Evolutionary conservation across 257 asterid genomes (phyloP).

Genomic region (Nemophila menziesii): DNA sequence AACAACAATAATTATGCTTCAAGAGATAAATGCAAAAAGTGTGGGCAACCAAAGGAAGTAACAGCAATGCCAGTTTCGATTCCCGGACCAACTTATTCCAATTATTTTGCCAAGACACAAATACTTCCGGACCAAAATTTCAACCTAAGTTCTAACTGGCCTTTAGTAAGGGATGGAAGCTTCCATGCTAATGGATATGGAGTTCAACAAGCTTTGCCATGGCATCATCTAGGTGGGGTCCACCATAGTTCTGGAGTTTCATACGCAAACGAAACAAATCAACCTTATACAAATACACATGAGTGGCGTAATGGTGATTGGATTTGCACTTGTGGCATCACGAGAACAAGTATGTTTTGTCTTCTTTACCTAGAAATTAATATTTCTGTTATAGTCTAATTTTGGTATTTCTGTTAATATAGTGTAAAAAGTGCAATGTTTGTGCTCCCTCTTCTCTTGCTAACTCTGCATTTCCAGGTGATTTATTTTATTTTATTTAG

Average conservation of each 20-base stretch:
- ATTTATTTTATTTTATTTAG: constrained; percentile 1
- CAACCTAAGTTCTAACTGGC: constrained; percentile 48
- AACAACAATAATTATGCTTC: constrained; percentile 99
- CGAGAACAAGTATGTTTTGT: constrained; percentile 28
- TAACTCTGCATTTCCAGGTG: constrained; percentile 47
- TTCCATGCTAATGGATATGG: constrained; percentile 18
- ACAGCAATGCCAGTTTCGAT: constrained; percentile 98
- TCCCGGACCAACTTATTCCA: constrained; percentile 70
- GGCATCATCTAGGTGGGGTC: constrained; percentile 37
- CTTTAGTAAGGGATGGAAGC: constrained; percentile 26
- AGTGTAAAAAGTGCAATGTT: constrained; percentile 87
- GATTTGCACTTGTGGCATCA: constrained; percentile 80
- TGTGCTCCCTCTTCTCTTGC: constrained; percentile 45
- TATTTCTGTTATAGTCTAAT: constrained; percentile 13
- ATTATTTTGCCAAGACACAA: constrained; percentile 74
- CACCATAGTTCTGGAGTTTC: constrained; percentile 34
- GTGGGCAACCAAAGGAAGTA: constrained; percentile 91
- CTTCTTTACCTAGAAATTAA: constrained; percentile 1
- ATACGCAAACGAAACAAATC: constrained; percentile 31
- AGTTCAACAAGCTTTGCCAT: constrained; percentile 39
- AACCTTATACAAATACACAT: constrained; percentile 38
- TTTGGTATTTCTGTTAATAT: constrained; percentile 14
- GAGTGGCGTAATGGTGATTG: constrained; percentile 91
- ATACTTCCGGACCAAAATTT: constrained; percentile 46
- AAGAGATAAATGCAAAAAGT: constrained; percentile 94